phyloP scores from a whole-genome alignment of 768 basidiomycete species.

The Mycena rosella region DNA sequence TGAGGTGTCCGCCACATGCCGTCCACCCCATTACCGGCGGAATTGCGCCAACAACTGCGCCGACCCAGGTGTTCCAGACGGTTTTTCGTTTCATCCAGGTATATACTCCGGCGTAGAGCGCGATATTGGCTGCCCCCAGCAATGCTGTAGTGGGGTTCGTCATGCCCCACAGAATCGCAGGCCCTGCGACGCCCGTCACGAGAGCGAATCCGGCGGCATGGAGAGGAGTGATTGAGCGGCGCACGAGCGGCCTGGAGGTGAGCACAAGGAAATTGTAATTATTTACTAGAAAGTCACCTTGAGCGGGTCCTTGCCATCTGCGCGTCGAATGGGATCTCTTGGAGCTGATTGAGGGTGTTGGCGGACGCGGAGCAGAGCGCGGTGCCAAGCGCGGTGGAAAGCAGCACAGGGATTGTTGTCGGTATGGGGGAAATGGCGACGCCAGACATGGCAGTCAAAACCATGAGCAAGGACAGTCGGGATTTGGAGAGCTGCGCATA shows the following conservation, averaged over 20 bases:
- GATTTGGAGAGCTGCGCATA: slow-evolving; percentile 90
- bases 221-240: slow-evolving; percentile 82
- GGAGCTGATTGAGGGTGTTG: slow-evolving; percentile 93
- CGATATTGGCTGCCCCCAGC: slow-evolving; percentile 87
- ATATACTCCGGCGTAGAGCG: slow-evolving; percentile 91
- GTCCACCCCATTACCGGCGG: slow-evolving; percentile 99
- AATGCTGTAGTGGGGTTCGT: slow-evolving; percentile 89
- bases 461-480: slow-evolving; percentile 86
- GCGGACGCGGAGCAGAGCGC: slow-evolving; percentile 93
- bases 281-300: too few relatives aligned
- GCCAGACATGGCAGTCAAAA: slow-evolving; percentile 90
- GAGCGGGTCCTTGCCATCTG: slow-evolving; percentile 94
- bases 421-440: slow-evolving; percentile 94
- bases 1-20: slow-evolving; percentile 85
- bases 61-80: slow-evolving; percentile 93
- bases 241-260: slow-evolving; percentile 93
- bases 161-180: slow-evolving; percentile 81
- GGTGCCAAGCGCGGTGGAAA: slow-evolving; percentile 91
- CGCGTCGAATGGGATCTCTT: slow-evolving; percentile 95
- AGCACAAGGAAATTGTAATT: too few relatives aligned
- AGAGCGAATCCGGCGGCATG: slow-evolving; percentile 88
- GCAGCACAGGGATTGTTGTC: slow-evolving; percentile 83
- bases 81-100: slow-evolving; percentile 91
- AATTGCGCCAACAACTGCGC: slow-evolving; percentile 90
- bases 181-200: slow-evolving; percentile 82